Percentiles rank a stretch among this genome's conserved stretches.
Conservation (phyloP, 2,329 filamentous ascomycete genomes). For the Cryphonectria naterciae region DNA sequence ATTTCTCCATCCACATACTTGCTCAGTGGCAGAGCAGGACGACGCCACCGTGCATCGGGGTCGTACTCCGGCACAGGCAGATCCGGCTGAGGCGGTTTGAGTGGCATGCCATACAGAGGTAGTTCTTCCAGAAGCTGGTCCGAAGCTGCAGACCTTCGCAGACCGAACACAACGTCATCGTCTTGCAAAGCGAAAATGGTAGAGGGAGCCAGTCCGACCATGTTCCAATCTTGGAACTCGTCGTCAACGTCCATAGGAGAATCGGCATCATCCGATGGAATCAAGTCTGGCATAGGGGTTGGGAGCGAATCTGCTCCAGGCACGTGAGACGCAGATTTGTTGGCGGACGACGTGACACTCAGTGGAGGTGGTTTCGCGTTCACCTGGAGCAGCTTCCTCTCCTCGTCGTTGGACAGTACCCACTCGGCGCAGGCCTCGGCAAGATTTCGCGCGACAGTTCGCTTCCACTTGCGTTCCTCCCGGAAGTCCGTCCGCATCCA, state of each 20-base stretch:
- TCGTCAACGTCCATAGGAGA: slow-evolving; percentile 52
- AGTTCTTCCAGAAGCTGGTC: slow-evolving; percentile 80
- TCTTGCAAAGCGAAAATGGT: slow-evolving; percentile 82
- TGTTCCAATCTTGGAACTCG: slow-evolving; percentile 37
- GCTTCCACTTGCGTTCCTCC: slow-evolving; percentile 94
- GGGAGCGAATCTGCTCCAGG: slow-evolving; percentile 40
- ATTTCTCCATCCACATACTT: slow-evolving; percentile 86
- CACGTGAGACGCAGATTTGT: background rate
- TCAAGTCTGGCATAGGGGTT: slow-evolving; percentile 68
- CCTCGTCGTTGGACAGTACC: slow-evolving; percentile 66
- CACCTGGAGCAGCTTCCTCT: slow-evolving; percentile 71
- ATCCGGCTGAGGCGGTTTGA: slow-evolving; percentile 62
- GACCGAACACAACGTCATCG: slow-evolving; percentile 79
- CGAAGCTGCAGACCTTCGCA: slow-evolving; percentile 73
- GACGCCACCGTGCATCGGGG: slow-evolving; percentile 74
- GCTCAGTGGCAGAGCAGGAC: slow-evolving; percentile 79
- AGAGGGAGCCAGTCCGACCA: slow-evolving; percentile 66
- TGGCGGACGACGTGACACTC: slow-evolving; percentile 16
- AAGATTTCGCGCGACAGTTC: slow-evolving; percentile 75
- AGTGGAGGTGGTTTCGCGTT: slow-evolving; percentile 54
- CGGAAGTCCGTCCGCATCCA: slow-evolving; percentile 98
- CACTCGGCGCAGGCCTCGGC: slow-evolving; percentile 86
- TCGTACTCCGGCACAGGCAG: slow-evolving; percentile 61
- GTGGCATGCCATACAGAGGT: slow-evolving; percentile 73
- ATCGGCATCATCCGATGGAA: slow-evolving; percentile 67